Evolutionary conservation across 1,139 yeast genomes (phyloP).

Genomic region (Candida glucosophila): DNA sequence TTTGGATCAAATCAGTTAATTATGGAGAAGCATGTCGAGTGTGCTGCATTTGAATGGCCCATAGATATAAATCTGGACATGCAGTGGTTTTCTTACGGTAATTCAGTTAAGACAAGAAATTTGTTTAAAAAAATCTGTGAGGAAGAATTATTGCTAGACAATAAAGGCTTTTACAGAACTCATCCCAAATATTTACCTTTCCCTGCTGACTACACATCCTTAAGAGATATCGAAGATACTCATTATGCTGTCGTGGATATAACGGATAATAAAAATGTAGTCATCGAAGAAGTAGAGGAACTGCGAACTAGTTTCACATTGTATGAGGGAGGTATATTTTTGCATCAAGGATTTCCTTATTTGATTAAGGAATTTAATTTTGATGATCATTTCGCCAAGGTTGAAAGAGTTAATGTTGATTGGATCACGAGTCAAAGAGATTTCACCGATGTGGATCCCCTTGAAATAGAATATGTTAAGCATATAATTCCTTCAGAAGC

Average conservation of each 20-base stretch:
- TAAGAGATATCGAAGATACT: slow-evolving; percentile 78
- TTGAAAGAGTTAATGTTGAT: slow-evolving; percentile 80
- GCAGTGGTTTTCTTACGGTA: slow-evolving; percentile 37
- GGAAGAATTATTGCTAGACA: slow-evolving; percentile 31
- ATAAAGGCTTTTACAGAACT: slow-evolving; percentile 46
- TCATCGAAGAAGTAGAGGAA: slow-evolving; percentile 87
- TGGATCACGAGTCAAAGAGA: slow-evolving; percentile 92
- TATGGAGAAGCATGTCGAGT: slow-evolving; percentile 77
- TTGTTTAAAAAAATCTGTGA: slow-evolving; percentile 29
- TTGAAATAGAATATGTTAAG: slow-evolving; percentile 57
- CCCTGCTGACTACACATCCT: slow-evolving; percentile 66
- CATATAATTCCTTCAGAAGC: slow-evolving; percentile 27
- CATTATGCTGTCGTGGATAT: slow-evolving; percentile 82
- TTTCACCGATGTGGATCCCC: slow-evolving; percentile 86
- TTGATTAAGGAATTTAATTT: slow-evolving; percentile 76
- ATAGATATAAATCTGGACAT: slow-evolving; percentile 44
- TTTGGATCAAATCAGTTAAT: slow-evolving; percentile 31
- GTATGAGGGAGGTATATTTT: slow-evolving; percentile 91
- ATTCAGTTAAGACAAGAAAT: slow-evolving; percentile 9
- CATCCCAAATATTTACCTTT: slow-evolving; percentile 63
- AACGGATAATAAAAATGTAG: slow-evolving; percentile 62
- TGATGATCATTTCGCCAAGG: slow-evolving; percentile 70
- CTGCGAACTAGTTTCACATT: slow-evolving; percentile 83
- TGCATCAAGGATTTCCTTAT: slow-evolving; percentile 90
- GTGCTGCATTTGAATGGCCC: slow-evolving; percentile 87